Conservation (phyloP, 1,284 basidiomycete species). For the Fomitopsis pinicola region DNA sequence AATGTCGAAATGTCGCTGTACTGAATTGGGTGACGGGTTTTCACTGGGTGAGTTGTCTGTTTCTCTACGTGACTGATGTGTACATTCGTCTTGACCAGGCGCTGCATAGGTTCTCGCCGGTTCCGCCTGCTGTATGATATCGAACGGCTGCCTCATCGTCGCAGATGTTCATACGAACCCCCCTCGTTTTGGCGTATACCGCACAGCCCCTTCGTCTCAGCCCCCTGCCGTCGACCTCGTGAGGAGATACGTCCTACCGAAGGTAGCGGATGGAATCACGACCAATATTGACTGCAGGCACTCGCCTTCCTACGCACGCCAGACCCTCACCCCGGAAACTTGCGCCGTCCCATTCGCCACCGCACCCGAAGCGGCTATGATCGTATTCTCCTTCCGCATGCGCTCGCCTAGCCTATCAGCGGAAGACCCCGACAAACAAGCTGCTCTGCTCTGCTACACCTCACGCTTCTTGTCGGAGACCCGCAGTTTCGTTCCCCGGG, state of each 20-base stretch:
- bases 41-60: not conserved
- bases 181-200: not conserved
- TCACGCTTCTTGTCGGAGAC: not conserved
- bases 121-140: not conserved
- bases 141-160: not conserved
- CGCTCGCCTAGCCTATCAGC: not conserved
- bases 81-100: not conserved
- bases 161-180: not conserved
- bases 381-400: not conserved
- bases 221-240: not conserved
- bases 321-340: not conserved
- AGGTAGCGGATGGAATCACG: not conserved
- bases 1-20: not conserved
- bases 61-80: not conserved
- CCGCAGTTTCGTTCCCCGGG: not conserved
- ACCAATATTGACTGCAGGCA: not conserved
- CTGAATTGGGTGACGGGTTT: not conserved
- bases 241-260: not conserved
- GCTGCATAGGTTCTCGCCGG: not conserved
- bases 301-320: not conserved
- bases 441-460: not conserved
- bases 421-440: not conserved
- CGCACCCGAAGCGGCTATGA: not conserved
- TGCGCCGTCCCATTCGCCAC: not conserved
- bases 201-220: not conserved